Evolutionary conservation across 2,329 filamentous ascomycete genomes (phyloP), one percentile per base, ranked within the genome.

Genomic region (Trichoderma pleuroti): DNA sequence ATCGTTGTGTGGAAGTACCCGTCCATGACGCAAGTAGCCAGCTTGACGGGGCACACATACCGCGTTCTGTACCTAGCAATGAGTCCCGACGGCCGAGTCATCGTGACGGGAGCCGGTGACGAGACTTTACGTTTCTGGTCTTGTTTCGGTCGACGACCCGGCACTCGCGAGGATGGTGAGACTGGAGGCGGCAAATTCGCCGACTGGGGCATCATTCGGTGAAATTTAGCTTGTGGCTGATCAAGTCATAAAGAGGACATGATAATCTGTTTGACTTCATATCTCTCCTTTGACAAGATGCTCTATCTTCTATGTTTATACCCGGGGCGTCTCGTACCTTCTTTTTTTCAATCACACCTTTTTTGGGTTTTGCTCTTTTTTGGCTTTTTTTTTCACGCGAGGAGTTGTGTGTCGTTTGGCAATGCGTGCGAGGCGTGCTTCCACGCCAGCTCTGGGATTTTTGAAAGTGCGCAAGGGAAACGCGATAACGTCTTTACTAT

Each of bases 1-100:
- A 98, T 99, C 76, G 95, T 98, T 46, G 93, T 99, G 69, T 99
- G 96, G 96, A 99, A 99, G 78, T 99, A 99, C 78, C 96, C 96
- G 1, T 94, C 92, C 75, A 98, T 99, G 96, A 93, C 93, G 62
- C 96, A 98, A 80, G 94, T 99, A 10, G 95, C 93, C 52, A 97
- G 93, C 75, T 85, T 99, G 59, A 99, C 96, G 0, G 96, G 96
- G 0, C 96, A 99, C 80, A 99, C 96, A 1, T 98, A 97, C 81
- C 92, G 96, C 77, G 96, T 99, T 14, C 86, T 99, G 4, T 99
- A 98, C 80, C 86, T 99, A 66, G 94, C 94, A 36, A 98, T 98
- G 94, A 98, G 94, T 78, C 96, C 96, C 1, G 95, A 98, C 77
- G 96, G 96, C 21, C 90, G 94, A 75, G 92, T 93, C 3, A 93